Evolutionary conservation across 129 eudicot species (phyloP).

Genomic region (Scalesia atractyloides): DNA sequence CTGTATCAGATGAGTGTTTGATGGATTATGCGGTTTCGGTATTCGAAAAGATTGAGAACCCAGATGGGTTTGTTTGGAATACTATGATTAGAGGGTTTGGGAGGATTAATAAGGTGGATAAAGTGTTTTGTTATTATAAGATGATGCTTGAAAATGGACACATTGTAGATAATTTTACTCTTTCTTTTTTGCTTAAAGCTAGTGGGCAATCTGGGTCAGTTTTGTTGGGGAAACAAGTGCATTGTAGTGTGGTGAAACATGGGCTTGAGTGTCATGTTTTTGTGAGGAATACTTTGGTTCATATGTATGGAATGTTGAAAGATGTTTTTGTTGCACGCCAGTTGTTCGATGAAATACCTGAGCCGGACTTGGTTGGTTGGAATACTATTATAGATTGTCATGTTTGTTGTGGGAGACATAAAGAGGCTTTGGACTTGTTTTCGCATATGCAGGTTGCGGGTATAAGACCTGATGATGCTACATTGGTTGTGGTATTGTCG

Average conservation of each 20-base stretch:
- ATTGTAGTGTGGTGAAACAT: slow-evolving; percentile 35
- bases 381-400: slow-evolving; percentile 50
- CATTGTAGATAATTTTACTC: slow-evolving; percentile 45
- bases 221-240: slow-evolving; percentile 45
- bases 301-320: slow-evolving; percentile 50
- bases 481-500: slow-evolving; percentile 42
- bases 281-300: slow-evolving; percentile 51
- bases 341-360: slow-evolving; percentile 53
- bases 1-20: slow-evolving; percentile 36
- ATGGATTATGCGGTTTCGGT: slow-evolving; percentile 57
- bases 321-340: slow-evolving; percentile 35
- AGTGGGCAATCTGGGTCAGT: slow-evolving; percentile 44
- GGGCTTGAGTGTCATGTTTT: slow-evolving; percentile 41
- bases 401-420: slow-evolving; percentile 42
- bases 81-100: slow-evolving; percentile 61
- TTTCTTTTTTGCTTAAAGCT: slow-evolving; percentile 55
- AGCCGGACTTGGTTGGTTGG: slow-evolving; percentile 48
- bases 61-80: slow-evolving; percentile 69
- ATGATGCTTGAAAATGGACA: slow-evolving; percentile 47
- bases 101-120: slow-evolving; percentile 35
- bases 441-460: slow-evolving; percentile 32
- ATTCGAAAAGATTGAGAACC: slow-evolving; percentile 39
- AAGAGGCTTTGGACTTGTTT: slow-evolving; percentile 42
- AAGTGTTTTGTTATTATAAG: slow-evolving; percentile 41
- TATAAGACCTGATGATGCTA: slow-evolving; percentile 42